Percentiles rank a stretch among this genome's conserved stretches.
These are phyloP conservation scores for Simplicillium sp. DNA, from an alignment of 2,329 filamentous ascomycete genomes.

Conservation along the genomic window DNA sequence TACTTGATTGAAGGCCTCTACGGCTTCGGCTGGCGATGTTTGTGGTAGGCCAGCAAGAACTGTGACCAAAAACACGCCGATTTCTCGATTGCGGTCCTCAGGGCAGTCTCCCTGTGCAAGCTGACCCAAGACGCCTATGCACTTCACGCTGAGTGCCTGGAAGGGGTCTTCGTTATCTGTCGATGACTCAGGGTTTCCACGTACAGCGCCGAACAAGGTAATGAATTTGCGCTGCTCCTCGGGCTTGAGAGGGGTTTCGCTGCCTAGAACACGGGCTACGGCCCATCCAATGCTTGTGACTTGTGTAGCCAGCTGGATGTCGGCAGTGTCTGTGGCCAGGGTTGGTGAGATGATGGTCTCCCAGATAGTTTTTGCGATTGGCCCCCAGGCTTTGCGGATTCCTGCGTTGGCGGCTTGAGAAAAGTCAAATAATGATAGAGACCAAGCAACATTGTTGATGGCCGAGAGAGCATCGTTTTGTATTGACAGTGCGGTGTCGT, in stretches of 20 bases:
- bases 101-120: slow-evolving; percentile 48
- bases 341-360: slow-evolving; percentile 43
- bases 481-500: slow-evolving; percentile 32
- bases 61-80: slow-evolving; percentile 53
- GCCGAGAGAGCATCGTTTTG: slow-evolving; percentile 47
- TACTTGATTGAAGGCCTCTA: slow-evolving; percentile 57
- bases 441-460: slow-evolving; percentile 61
- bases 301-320: slow-evolving; percentile 51
- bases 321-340: slow-evolving; percentile 50
- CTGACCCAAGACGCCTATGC: slow-evolving; percentile 56
- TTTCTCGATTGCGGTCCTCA: slow-evolving; percentile 46
- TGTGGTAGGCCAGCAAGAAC: slow-evolving; percentile 41
- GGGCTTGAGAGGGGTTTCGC: slow-evolving; percentile 34
- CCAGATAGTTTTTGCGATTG: slow-evolving; percentile 48
- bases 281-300: slow-evolving; percentile 59
- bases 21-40: slow-evolving; percentile 44
- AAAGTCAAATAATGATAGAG: slow-evolving; percentile 52
- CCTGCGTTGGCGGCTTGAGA: slow-evolving; percentile 39
- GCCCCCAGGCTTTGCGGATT: slow-evolving; percentile 44
- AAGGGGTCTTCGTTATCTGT: slow-evolving; percentile 41
- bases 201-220: slow-evolving; percentile 52
- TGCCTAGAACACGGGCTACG: slow-evolving; percentile 42
- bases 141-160: slow-evolving; percentile 55
- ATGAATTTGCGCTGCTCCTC: slow-evolving; percentile 56
- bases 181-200: slow-evolving; percentile 17